phyloP scores from a whole-genome alignment of 306 rosid species.

The Pterocarpus macrocarpus region DNA sequence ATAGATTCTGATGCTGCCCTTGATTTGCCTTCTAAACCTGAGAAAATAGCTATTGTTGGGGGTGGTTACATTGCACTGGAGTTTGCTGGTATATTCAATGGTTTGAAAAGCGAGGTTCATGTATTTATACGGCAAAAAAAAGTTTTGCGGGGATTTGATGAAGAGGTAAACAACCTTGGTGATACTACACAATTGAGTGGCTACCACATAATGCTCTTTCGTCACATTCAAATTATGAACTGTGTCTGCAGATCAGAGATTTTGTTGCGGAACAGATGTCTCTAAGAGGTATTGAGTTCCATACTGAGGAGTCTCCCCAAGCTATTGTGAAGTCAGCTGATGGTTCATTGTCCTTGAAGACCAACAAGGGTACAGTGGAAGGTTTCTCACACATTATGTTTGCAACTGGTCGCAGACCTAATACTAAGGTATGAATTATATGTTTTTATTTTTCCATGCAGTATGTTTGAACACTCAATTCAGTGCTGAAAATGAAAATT shows the following conservation, averaged over 20 bases:
- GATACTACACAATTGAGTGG: constrained; percentile 10
- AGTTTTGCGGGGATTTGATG: constrained; percentile 95
- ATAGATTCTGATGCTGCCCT: constrained; percentile 99
- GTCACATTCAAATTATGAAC: constrained; percentile 43
- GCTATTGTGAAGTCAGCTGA: constrained; percentile 79
- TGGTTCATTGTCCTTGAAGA: constrained; percentile 88
- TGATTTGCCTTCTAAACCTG: constrained; percentile 88
- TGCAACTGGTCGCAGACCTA: constrained; percentile 97
- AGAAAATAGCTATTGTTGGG: constrained; percentile 94
- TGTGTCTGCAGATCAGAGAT: constrained; percentile 79
- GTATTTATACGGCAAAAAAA: constrained; percentile 88
- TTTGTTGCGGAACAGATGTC: constrained; percentile 88
- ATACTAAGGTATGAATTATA: constrained; percentile 72
- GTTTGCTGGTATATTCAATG: constrained; percentile 97
- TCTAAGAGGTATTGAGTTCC: constrained; percentile 86
- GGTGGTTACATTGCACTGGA: constrained; percentile 98
- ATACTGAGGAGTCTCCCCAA: constrained; percentile 84
- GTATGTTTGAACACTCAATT: constrained; percentile 10
- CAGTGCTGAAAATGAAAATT: not conserved
- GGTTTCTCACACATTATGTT: constrained; percentile 96
- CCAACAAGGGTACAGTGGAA: constrained; percentile 80
- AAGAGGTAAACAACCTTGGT: constrained; percentile 71
- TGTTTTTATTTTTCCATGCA: not conserved
- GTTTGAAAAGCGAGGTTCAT: constrained; percentile 80
- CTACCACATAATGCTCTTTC: constrained; percentile 21